Percentiles rank a stretch among this genome's conserved stretches.
Evolutionary conservation across 306 rosid genomes (phyloP).

Genomic region (Quillaja saponaria): DNA sequence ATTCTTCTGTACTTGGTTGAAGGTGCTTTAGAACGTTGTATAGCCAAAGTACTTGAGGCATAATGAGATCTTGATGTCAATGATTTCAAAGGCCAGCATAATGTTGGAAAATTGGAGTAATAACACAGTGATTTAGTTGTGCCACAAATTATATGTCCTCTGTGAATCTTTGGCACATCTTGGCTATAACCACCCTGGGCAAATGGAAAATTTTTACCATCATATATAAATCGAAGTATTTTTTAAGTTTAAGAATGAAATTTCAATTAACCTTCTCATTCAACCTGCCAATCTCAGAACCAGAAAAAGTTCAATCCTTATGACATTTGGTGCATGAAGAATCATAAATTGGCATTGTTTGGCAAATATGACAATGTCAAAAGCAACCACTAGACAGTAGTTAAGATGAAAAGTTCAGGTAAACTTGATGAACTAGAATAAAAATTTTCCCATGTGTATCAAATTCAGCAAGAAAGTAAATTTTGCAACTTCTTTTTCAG

Average conservation of each 20-base stretch:
- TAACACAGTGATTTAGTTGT: slow-evolving; percentile 24
- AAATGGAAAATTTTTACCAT: not conserved
- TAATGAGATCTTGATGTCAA: slow-evolving; percentile 37
- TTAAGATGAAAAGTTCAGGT: not conserved
- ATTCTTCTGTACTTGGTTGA: slow-evolving; percentile 40
- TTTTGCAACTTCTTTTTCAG: not conserved
- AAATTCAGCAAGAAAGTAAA: not conserved
- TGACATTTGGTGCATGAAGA: too few species aligned
- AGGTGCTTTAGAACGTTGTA: slow-evolving; percentile 30
- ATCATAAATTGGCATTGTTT: too few species aligned
- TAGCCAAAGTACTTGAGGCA: slow-evolving; percentile 35
- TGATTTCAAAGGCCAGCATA: slow-evolving; percentile 23
- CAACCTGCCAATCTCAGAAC: too few species aligned
- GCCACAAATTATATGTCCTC: slow-evolving; percentile 25
- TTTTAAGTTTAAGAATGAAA: too few species aligned
- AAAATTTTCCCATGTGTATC: slow-evolving; percentile 6
- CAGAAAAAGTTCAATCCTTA: too few species aligned
- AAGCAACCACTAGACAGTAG: slow-evolving; percentile 1
- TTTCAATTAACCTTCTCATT: too few species aligned
- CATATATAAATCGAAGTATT: not conserved
- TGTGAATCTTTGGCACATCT: slow-evolving; percentile 24
- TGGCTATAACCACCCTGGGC: slow-evolving; percentile 43
- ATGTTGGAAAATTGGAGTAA: not conserved
- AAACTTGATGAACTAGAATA: not conserved
- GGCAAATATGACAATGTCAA: slow-evolving; percentile 2